Evolutionary conservation across 805 yeast species (phyloP), one percentile per base, ranked within the genome.

Genomic region (Cyberlindnera mycetangii): DNA sequence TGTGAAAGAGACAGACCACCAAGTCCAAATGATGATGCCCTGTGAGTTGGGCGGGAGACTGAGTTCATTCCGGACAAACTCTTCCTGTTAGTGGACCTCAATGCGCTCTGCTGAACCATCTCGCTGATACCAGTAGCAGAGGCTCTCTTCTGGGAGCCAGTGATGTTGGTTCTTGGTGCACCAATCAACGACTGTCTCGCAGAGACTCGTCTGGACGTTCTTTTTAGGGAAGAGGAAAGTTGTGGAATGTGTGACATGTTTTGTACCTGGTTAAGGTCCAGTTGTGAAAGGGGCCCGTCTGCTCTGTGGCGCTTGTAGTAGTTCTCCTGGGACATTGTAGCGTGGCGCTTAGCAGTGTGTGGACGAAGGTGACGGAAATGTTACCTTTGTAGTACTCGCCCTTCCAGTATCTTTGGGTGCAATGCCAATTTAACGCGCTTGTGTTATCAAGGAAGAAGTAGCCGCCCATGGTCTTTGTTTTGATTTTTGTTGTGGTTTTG

Each of bases 131-230:
- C 64, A 0, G 48, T 42, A 2, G 46, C 55, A 3, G 64, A 59
- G 11, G 49, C 40, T 51, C 64, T 53, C 31, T 43, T 52, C 25
- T 49, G 51, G 4, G 43, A 38, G 3, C 40, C 44, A 11, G 24
- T 7, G 10, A 10, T 28, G 37, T 53, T 59, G 4, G 55, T 49
- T 37, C 63, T 46, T 24, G 62, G 59, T 4, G 61, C 61, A 9
- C 65, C 65, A 34, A 59, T 60, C 50, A 60, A 50, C 2, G 65
- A 61, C 39, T 59, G 65, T 27, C 65, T 52, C 3, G 53, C 55
- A 4, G 62, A 56, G 12, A 45, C 32, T 36, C 55, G 45, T 19
- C 47, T 52, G 0, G 58, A 53, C 21, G 48, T 42, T 47, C 59
- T 55, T 41, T 57, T 59, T 43, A 54, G 22, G 11, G 44, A 33